Evolutionary conservation across 2,329 filamentous ascomycete genomes (phyloP).

Genomic region (Aureobasidium musti): DNA sequence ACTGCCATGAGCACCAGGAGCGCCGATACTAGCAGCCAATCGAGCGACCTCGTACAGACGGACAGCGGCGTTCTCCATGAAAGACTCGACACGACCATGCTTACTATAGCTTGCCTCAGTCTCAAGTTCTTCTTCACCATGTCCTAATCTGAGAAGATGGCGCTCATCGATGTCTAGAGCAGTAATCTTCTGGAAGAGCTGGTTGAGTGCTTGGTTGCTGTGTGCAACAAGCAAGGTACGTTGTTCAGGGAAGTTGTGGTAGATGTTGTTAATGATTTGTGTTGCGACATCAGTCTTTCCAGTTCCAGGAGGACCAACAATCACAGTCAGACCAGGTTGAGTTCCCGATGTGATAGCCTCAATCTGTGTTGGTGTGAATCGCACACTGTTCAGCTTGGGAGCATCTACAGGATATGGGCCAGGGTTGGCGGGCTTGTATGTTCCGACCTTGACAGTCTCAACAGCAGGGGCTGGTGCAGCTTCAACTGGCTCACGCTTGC

Average conservation of each 20-base stretch:
- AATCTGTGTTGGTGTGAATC: constrained; percentile 87
- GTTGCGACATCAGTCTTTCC: constrained; percentile 99
- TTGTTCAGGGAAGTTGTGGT: constrained; percentile 94
- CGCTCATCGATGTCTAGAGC: constrained; percentile 93
- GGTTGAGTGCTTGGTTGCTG: constrained; percentile 96
- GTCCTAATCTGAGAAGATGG: constrained; percentile 86
- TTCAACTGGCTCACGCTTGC: constrained; percentile 74
- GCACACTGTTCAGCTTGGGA: constrained; percentile 77
- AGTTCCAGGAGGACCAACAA: constrained; percentile 93
- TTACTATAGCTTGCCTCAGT: constrained; percentile 90
- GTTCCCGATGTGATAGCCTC: constrained; percentile 92
- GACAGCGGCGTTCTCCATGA: constrained; percentile 79
- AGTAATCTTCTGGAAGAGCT: constrained; percentile 97
- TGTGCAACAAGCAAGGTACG: constrained; percentile 91
- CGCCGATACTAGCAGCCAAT: constrained; percentile 79
- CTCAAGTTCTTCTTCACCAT: constrained; percentile 91
- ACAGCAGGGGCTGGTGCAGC: constrained; percentile 59
- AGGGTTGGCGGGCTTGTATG: constrained; percentile 83
- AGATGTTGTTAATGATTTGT: constrained; percentile 98
- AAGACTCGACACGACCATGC: constrained; percentile 90
- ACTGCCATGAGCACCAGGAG: constrained; percentile 90
- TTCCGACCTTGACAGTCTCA: constrained; percentile 77
- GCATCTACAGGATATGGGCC: constrained; percentile 87
- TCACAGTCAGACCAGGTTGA: constrained; percentile 88
- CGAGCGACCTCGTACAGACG: constrained; percentile 83